Percentiles rank a stretch among this genome's conserved stretches.
Evolutionary conservation across 2,329 filamentous ascomycete genomes (phyloP).

Genomic region (Niveomyces coronatus): DNA sequence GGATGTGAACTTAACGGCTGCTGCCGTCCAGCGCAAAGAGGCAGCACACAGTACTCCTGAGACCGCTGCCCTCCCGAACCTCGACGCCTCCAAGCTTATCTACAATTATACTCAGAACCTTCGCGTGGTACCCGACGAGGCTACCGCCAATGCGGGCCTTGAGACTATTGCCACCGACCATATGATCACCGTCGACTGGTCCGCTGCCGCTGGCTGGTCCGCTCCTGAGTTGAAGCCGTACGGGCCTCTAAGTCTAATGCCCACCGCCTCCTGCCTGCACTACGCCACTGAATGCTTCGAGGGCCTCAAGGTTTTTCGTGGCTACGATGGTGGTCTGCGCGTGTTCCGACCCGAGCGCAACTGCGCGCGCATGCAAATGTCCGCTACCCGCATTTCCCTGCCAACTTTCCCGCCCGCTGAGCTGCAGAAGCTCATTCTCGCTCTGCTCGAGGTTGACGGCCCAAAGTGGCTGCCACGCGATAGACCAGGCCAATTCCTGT

Average conservation of each 20-base stretch:
- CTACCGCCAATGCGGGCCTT: constrained; percentile 32
- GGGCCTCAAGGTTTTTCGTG: constrained; percentile 72
- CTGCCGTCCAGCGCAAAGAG: constrained; percentile 41
- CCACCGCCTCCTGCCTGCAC: constrained; percentile 71
- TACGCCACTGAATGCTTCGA: constrained; percentile 91
- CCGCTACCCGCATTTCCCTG: constrained; percentile 57
- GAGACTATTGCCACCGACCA: constrained; percentile 68
- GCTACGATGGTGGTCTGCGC: constrained; percentile 62
- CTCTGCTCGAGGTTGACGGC: constrained; percentile 63
- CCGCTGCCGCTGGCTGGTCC: constrained; percentile 54
- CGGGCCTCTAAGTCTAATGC: constrained; percentile 66
- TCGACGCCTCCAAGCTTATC: constrained; percentile 52
- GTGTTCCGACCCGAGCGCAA: constrained; percentile 72
- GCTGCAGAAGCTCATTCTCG: constrained; percentile 62
- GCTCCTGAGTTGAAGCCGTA: constrained; percentile 66
- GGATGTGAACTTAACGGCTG: constrained; percentile 41
- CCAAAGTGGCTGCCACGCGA: constrained; percentile 68
- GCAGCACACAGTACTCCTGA: constrained; percentile 15
- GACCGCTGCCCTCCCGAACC: constrained; percentile 42
- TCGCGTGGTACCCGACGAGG: constrained; percentile 42
- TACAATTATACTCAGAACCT: constrained; percentile 42
- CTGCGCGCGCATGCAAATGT: constrained; percentile 52
- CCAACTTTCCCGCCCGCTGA: constrained; percentile 62
- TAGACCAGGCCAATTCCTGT: constrained; percentile 61
- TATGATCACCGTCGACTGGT: constrained; percentile 73